phyloP scores from a whole-genome alignment of 306 rosid species.

The Fagus sylvatica region DNA sequence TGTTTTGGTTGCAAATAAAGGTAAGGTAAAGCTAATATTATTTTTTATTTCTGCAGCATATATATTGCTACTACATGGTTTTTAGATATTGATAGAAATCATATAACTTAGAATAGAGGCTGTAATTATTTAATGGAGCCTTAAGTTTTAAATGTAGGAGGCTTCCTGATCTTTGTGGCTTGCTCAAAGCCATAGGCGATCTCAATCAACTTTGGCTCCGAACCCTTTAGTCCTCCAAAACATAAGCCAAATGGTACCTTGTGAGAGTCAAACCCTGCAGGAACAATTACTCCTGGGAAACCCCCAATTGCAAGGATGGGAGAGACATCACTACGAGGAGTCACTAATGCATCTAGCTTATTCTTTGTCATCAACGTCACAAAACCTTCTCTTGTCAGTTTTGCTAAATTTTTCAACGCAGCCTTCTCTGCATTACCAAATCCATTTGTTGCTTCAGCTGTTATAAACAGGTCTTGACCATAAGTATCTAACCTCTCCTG shows the following conservation, averaged over 20 bases:
- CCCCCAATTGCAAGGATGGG: slow-evolving; percentile 64
- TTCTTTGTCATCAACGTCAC: slow-evolving; percentile 35
- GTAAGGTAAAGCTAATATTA: too few relatives aligned
- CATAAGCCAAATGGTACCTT: slow-evolving; percentile 54
- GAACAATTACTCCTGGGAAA: slow-evolving; percentile 64
- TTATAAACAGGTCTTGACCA: slow-evolving; percentile 32
- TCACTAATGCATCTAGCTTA: slow-evolving; percentile 54
- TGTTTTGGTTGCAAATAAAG: too few relatives aligned
- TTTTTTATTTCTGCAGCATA: too few relatives aligned
- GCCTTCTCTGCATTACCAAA: slow-evolving; percentile 5
- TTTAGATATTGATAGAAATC: too few relatives aligned
- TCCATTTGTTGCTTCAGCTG: slow-evolving; percentile 37
- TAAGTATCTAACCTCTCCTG: slow-evolving; percentile 48
- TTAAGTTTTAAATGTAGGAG: slow-evolving; percentile 45
- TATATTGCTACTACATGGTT: too few relatives aligned
- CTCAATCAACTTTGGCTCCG: slow-evolving; percentile 62
- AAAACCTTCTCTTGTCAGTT: slow-evolving; percentile 29
- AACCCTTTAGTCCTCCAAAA: slow-evolving; percentile 72
- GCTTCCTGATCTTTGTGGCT: slow-evolving; percentile 65
- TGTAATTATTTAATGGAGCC: not conserved
- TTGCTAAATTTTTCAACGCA: slow-evolving; percentile 30
- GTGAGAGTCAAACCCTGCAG: slow-evolving; percentile 57
- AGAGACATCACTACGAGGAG: slow-evolving; percentile 17
- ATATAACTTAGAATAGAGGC: too few relatives aligned
- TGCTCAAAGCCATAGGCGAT: slow-evolving; percentile 69